Percentiles rank a stretch among this genome's conserved stretches.
Evolutionary conservation across 2,329 filamentous ascomycete species (phyloP).

Genomic region (Pseudogymnoascus pannorum): DNA sequence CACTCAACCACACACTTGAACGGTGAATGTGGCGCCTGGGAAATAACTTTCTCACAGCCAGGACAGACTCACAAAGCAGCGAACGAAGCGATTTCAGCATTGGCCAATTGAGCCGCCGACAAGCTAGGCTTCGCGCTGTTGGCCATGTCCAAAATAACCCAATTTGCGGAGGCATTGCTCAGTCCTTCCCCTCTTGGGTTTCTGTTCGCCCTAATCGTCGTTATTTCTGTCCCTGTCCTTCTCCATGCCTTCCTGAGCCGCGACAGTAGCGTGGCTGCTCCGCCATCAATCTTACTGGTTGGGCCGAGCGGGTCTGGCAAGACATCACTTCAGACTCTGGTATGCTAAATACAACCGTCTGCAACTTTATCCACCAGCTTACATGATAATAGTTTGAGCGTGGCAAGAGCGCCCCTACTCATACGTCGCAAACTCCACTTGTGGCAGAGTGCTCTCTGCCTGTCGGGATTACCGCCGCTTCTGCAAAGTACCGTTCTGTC

Average conservation of each 20-base stretch:
- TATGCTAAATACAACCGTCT: conserved; percentile 30
- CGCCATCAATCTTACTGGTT: conserved; percentile 71
- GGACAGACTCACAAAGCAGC: neutral
- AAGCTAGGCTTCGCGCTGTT: neutral
- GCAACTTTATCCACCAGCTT: conserved; percentile 10
- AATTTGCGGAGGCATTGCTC: conserved; percentile 45
- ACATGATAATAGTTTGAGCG: conserved; percentile 41
- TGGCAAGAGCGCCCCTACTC: conserved; percentile 38
- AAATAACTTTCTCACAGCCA: neutral
- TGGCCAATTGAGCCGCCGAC: neutral
- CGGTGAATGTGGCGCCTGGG: neutral
- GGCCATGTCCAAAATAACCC: conserved; percentile 12
- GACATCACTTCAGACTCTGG: conserved; percentile 76
- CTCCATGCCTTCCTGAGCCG: conserved; percentile 68
- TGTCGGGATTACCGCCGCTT: conserved; percentile 41
- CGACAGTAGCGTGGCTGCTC: conserved; percentile 54
- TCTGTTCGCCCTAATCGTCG: conserved; percentile 60
- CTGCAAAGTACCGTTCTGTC: conserved; percentile 56
- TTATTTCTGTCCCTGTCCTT: conserved; percentile 65
- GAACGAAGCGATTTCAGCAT: neutral
- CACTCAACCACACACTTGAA: neutral
- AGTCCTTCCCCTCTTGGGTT: conserved; percentile 57
- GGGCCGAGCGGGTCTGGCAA: conserved; percentile 82
- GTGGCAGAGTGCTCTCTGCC: conserved; percentile 50
- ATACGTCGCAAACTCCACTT: conserved; percentile 55